Evolutionary conservation across 805 yeast species (phyloP).

Genomic region (Brettanomyces custersianus): DNA sequence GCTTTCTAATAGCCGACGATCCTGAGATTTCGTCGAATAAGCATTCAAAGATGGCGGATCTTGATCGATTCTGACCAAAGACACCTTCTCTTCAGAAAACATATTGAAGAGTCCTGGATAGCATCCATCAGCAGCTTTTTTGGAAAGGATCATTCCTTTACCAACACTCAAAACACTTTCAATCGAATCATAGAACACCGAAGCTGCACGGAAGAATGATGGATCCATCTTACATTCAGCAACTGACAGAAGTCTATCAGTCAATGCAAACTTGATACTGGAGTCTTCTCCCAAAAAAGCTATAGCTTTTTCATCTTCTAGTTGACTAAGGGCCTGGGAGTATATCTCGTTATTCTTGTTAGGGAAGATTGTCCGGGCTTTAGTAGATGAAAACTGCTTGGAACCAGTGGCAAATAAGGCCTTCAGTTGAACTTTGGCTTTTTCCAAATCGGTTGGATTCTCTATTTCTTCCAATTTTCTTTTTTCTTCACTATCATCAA

Average conservation of each 20-base stretch:
- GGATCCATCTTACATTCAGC: constrained; percentile 30
- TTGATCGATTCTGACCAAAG: constrained; percentile 47
- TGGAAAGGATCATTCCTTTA: constrained; percentile 48
- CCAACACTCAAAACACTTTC: constrained; percentile 17
- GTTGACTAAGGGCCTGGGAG: constrained; percentile 38
- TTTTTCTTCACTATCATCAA: constrained; percentile 10
- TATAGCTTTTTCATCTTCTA: constrained; percentile 51
- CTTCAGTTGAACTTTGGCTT: constrained; percentile 34
- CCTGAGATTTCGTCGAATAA: constrained; percentile 70
- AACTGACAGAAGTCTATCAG: constrained; percentile 41
- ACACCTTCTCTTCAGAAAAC: constrained; percentile 32
- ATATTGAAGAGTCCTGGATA: constrained; percentile 55
- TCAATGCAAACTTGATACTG: constrained; percentile 44
- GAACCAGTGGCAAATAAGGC: constrained; percentile 52
- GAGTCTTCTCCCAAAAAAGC: constrained; percentile 38
- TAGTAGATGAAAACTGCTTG: constrained; percentile 34
- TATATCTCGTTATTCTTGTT: constrained; percentile 37
- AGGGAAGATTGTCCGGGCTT: constrained; percentile 39
- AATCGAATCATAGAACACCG: constrained; percentile 34
- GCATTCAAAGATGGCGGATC: constrained; percentile 41
- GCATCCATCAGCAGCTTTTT: constrained; percentile 51
- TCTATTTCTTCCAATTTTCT: constrained; percentile 4
- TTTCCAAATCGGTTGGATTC: constrained; percentile 21
- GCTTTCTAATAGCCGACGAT: constrained; percentile 55
- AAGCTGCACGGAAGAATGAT: constrained; percentile 36